Evolutionary conservation across 345 rosid species (phyloP).

Genomic region (Isatis tinctoria): DNA sequence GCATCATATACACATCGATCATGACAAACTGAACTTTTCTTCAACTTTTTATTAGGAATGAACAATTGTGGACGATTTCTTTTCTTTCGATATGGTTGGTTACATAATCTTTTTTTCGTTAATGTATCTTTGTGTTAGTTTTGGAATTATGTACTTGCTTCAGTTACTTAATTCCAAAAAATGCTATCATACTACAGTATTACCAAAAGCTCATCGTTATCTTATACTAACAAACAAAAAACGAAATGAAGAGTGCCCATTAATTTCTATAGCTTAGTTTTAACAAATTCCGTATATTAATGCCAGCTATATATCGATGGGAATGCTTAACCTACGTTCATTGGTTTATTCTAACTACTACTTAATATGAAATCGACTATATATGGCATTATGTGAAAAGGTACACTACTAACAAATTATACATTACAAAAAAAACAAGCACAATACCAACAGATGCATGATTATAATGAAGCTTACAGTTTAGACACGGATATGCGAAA

Average conservation of each 20-base stretch:
- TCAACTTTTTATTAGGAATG: background rate
- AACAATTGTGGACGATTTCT: background rate
- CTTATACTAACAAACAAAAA: too few species aligned
- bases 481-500: background rate
- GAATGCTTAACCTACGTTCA: background rate
- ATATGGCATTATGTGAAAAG: too few species aligned
- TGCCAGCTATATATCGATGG: background rate
- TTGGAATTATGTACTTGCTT: background rate
- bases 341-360: too few species aligned
- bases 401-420: background rate
- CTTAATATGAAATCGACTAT: too few species aligned
- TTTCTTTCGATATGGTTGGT: background rate
- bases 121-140: background rate
- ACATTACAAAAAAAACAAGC: background rate
- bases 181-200: background rate
- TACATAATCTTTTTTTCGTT: background rate
- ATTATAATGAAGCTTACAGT: background rate
- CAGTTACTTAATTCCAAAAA: background rate
- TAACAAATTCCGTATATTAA: background rate
- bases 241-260: too few species aligned
- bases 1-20: constrained; percentile 7
- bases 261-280: background rate
- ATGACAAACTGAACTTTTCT: background rate
- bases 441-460: background rate
- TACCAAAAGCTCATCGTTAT: background rate